Conservation (phyloP, 75 land plant species). For the Selaginella moellendorffii region DNA sequence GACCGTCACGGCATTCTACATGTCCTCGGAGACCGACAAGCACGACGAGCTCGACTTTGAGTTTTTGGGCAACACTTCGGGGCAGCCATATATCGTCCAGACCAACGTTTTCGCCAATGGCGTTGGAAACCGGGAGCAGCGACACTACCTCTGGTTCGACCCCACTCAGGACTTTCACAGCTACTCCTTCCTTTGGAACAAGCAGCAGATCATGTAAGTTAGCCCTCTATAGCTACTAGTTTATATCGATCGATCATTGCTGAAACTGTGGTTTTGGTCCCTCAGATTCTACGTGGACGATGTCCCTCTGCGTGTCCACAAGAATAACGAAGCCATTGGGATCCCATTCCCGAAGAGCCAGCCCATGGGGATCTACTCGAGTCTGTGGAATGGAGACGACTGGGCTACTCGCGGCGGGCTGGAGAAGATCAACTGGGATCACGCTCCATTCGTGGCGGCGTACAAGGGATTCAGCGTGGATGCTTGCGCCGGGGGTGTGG, state of each 20-base stretch:
- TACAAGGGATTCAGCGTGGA: conserved; percentile 10
- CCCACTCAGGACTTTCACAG: not conserved
- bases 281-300: conserved; percentile 12
- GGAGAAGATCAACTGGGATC: conserved; percentile 10
- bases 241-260: not conserved
- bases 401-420: conserved; percentile 12
- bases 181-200: conserved; percentile 2
- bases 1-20: not conserved
- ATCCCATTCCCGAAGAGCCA: not conserved
- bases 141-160: not conserved
- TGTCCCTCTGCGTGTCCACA: not conserved
- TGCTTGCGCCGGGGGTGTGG: conserved; percentile 6
- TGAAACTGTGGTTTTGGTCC: not conserved
- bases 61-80: not conserved
- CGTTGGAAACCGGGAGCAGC: not conserved
- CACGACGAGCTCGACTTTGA: conserved; percentile 5
- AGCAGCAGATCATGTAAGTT: conserved; percentile 8
- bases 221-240: too few species aligned
- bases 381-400: conserved; percentile 19
- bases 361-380: conserved; percentile 7
- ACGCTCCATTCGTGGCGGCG: conserved; percentile 14
- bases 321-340: conserved; percentile 1
- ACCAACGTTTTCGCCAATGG: conserved; percentile 11
- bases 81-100: conserved; percentile 10
- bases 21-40: conserved; percentile 6